Evolutionary conservation across 2,329 filamentous ascomycete species (phyloP).

Genomic region (Hortaea werneckii): DNA sequence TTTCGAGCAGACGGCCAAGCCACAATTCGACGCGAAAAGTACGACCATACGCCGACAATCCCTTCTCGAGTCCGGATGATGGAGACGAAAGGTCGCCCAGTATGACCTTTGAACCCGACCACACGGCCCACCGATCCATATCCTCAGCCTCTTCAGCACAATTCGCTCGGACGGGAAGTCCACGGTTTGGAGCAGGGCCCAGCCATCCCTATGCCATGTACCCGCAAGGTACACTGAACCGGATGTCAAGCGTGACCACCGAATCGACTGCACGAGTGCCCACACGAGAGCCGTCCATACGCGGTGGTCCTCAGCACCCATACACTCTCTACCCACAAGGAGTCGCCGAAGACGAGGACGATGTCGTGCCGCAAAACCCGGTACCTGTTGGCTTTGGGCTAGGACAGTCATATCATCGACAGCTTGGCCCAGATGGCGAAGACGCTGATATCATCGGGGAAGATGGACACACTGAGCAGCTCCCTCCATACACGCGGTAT

Average conservation of each 20-base stretch:
- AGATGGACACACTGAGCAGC: conserved; percentile 78
- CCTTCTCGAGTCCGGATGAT: conserved; percentile 27
- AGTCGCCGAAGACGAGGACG: conserved; percentile 47
- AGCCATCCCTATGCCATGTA: conserved; percentile 83
- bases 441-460: conserved; percentile 82
- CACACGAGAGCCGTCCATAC: conserved; percentile 37
- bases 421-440: conserved; percentile 69
- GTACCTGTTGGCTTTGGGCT: conserved; percentile 64
- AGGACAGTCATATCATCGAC: conserved; percentile 55
- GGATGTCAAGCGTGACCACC: conserved; percentile 59
- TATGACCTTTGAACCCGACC: conserved; percentile 19
- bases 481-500: conserved; percentile 86
- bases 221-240: conserved; percentile 54
- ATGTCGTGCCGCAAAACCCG: conserved; percentile 25
- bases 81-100: conserved; percentile 13
- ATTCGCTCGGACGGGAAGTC: conserved; percentile 44
- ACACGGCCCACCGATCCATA: conserved; percentile 16
- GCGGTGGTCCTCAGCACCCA: conserved; percentile 60
- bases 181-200: conserved; percentile 60
- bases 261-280: conserved; percentile 55
- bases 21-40: conserved; percentile 26
- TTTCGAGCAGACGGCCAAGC: conserved; percentile 5
- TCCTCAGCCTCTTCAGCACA: conserved; percentile 29
- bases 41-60: conserved; percentile 17
- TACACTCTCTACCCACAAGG: conserved; percentile 82